These are phyloP conservation scores for Seiridium cupressi DNA, from an alignment of 2,329 filamentous ascomycete genomes.

Conservation along the genomic window DNA sequence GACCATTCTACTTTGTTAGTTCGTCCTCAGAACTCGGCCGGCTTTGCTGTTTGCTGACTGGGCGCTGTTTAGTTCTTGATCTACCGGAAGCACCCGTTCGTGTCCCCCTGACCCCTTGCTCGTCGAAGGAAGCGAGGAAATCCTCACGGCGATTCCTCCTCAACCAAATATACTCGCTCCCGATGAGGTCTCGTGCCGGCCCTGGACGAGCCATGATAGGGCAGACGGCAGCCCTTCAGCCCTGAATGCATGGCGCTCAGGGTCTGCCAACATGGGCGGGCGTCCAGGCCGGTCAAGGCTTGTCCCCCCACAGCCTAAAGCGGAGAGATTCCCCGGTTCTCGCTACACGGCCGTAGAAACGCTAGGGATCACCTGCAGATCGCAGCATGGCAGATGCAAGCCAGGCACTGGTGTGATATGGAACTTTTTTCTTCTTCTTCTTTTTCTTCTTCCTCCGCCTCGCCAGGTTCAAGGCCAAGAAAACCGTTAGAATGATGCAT, in stretches of 20 bases:
- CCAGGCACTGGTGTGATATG: neutral
- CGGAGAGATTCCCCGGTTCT: slow-evolving; percentile 5
- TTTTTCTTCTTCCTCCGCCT: neutral
- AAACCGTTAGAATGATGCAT: neutral
- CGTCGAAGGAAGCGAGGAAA: neutral
- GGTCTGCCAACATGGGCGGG: neutral
- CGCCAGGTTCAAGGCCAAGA: neutral
- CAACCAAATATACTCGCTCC: neutral
- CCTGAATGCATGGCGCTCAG: neutral
- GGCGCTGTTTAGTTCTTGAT: slow-evolving; percentile 1
- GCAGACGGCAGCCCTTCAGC: neutral
- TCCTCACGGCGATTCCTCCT: neutral
- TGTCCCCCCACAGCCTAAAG: slow-evolving; percentile 1
- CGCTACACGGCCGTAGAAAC: slow-evolving; percentile 2
- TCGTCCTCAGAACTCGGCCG: neutral
- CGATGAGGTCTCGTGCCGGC: neutral
- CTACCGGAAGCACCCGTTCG: slow-evolving; percentile 7
- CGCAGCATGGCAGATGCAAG: neutral
- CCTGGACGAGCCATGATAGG: neutral
- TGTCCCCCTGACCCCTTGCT: neutral
- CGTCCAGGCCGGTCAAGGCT: neutral
- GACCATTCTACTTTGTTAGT: neutral
- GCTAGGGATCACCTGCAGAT: neutral
- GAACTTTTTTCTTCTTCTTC: neutral
- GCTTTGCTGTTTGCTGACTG: neutral